phyloP scores from a whole-genome alignment of 2,329 filamentous ascomycete species.

The Apiospora malaysiana region DNA sequence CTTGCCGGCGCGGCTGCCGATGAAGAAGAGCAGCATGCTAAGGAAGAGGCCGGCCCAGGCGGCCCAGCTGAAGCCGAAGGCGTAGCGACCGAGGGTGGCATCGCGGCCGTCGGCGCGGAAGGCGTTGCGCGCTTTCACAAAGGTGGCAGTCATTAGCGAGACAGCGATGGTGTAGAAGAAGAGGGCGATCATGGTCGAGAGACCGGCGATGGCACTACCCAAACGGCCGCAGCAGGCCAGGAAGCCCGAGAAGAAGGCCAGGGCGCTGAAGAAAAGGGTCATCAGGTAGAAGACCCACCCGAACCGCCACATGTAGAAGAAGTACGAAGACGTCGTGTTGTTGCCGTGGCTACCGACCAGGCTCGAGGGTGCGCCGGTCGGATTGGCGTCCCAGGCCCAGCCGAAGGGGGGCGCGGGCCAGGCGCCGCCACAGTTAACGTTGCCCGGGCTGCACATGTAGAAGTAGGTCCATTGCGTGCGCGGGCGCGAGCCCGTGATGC shows the following conservation, averaged over 20 bases:
- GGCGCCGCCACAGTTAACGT: conserved; percentile 67
- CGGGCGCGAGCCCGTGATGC: conserved; percentile 71
- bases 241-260: conserved; percentile 71
- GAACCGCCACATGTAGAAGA: conserved; percentile 88
- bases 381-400: conserved; percentile 67
- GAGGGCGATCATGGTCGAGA: conserved; percentile 64
- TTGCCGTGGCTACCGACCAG: conserved; percentile 61
- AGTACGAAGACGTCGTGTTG: conserved; percentile 62
- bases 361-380: conserved; percentile 45
- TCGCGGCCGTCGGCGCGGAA: conserved; percentile 62
- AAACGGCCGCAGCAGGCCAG: conserved; percentile 74
- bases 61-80: conserved; percentile 80
- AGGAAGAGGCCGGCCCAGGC: conserved; percentile 71
- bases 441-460: conserved; percentile 73
- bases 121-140: conserved; percentile 71
- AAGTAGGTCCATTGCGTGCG: conserved; percentile 90
- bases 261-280: conserved; percentile 76
- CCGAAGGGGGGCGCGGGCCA: conserved; percentile 72
- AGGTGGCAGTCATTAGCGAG: conserved; percentile 73
- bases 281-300: conserved; percentile 92
- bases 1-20: conserved; percentile 61
- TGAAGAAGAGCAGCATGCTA: conserved; percentile 70
- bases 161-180: conserved; percentile 73
- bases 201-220: conserved; percentile 69
- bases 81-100: conserved; percentile 69